phyloP scores from a whole-genome alignment of 2,329 filamentous ascomycete genomes.

The Xylariaceae sp. region DNA sequence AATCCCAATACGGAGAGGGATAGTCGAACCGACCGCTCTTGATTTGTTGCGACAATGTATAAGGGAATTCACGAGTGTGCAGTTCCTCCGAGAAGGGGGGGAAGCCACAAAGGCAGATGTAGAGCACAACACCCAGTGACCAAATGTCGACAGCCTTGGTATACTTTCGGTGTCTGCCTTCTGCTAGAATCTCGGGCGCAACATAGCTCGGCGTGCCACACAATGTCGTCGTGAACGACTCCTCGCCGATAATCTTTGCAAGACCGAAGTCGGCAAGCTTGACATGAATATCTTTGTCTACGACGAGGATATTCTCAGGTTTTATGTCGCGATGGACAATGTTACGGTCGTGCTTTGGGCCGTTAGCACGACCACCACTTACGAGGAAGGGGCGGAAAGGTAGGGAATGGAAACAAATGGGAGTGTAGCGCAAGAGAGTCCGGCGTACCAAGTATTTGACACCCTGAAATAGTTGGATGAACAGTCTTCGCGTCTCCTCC shows the following conservation, averaged over 20 bases:
- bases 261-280: constrained; percentile 96
- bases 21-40: constrained; percentile 87
- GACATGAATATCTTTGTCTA: constrained; percentile 76
- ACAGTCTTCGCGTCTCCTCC: constrained; percentile 77
- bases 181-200: constrained; percentile 88
- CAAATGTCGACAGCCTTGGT: constrained; percentile 93
- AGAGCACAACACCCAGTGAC: constrained; percentile 95
- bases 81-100: constrained; percentile 96
- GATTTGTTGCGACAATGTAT: constrained; percentile 82
- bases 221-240: constrained; percentile 93
- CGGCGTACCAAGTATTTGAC: constrained; percentile 89
- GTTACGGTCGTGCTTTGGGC: constrained; percentile 78
- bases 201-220: constrained; percentile 98
- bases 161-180: constrained; percentile 76
- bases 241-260: constrained; percentile 96
- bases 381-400: too few relatives aligned
- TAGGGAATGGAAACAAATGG: constrained; percentile 2
- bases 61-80: constrained; percentile 74
- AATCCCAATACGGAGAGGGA: constrained; percentile 93
- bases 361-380: constrained; percentile 6
- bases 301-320: constrained; percentile 88
- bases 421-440: constrained; percentile 24
- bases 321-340: constrained; percentile 98
- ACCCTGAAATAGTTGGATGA: constrained; percentile 85
- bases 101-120: constrained; percentile 95